phyloP scores from a whole-genome alignment of 2,329 filamentous ascomycete species.

The Gremmenia infestans region DNA sequence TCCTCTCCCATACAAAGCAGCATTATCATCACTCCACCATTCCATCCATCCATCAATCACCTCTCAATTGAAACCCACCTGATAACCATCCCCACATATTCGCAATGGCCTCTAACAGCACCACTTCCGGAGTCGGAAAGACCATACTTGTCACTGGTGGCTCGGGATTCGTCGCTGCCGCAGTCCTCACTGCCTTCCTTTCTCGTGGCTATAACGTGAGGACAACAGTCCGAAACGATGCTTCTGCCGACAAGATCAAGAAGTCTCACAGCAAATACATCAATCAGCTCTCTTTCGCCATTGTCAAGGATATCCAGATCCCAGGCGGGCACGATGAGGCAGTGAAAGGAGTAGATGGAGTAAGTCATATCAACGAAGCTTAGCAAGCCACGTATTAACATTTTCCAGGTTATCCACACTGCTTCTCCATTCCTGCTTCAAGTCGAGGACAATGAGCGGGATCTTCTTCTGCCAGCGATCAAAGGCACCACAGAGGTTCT shows the following conservation, averaged over 20 bases:
- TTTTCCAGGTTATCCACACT: conserved; percentile 55
- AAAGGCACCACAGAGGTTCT: conserved; percentile 46
- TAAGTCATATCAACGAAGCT: conserved; percentile 25
- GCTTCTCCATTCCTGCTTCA: conserved; percentile 48
- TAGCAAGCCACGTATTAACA: not conserved
- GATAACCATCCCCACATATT: not conserved
- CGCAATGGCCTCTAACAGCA: conserved; percentile 5
- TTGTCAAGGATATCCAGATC: conserved; percentile 67
- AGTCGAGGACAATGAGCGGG: conserved; percentile 29
- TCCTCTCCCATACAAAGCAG: not conserved
- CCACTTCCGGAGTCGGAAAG: conserved; percentile 13
- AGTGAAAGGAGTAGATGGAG: conserved; percentile 58
- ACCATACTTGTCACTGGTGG: conserved; percentile 32
- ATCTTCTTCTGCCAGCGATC: conserved; percentile 49
- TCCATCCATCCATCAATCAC: not conserved
- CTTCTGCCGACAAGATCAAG: conserved; percentile 40
- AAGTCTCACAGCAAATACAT: conserved; percentile 34
- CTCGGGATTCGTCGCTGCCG: conserved; percentile 47
- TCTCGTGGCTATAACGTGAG: conserved; percentile 34
- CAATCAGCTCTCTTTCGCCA: conserved; percentile 32
- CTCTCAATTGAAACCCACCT: not conserved
- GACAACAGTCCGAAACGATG: conserved; percentile 40
- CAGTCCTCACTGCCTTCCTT: conserved; percentile 43
- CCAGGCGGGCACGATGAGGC: conserved; percentile 63
- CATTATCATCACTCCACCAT: not conserved